A percentile compares a stretch with the other conserved stretches of the same genome.
Evolutionary conservation across 2,329 filamentous ascomycete genomes (phyloP).

Genomic region (Alternaria angustiovoidea): DNA sequence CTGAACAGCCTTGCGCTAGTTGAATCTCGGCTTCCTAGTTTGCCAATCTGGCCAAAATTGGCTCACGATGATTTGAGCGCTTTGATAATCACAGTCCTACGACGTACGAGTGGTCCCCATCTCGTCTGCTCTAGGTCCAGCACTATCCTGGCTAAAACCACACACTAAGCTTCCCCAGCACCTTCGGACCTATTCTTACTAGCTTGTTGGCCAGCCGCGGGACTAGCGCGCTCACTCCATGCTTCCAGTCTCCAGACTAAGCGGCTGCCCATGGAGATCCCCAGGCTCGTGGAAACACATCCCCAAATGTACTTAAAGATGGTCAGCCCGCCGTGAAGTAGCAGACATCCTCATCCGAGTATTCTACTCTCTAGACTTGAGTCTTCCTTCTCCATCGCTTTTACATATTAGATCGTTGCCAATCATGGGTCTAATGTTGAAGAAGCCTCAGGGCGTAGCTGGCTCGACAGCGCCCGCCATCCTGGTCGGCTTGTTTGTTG

Average conservation of each 20-base stretch:
- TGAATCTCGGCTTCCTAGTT: slow-evolving; percentile 8
- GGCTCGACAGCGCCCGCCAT: slow-evolving; percentile 58
- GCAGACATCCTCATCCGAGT: slow-evolving; percentile 16
- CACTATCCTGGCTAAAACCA: slow-evolving; percentile 17
- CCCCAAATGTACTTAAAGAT: slow-evolving; percentile 34
- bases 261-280: slow-evolving; percentile 32
- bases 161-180: slow-evolving; percentile 15
- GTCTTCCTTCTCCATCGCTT: slow-evolving; percentile 7
- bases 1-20: slow-evolving; percentile 6
- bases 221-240: slow-evolving; percentile 28
- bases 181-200: slow-evolving; percentile 26
- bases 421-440: slow-evolving; percentile 54
- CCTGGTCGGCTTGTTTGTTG: slow-evolving; percentile 54
- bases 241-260: slow-evolving; percentile 34
- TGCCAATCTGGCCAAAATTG: slow-evolving; percentile 1
- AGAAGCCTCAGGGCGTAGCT: slow-evolving; percentile 77
- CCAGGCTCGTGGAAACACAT: slow-evolving; percentile 22
- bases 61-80: slow-evolving; percentile 11
- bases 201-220: slow-evolving; percentile 21
- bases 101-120: slow-evolving; percentile 18
- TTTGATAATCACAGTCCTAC: slow-evolving; percentile 15
- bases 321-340: slow-evolving; percentile 15
- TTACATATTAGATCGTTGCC: slow-evolving; percentile 15
- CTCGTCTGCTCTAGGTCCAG: slow-evolving; percentile 28
- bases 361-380: slow-evolving; percentile 8